Base-by-base conservation (phyloP, 805 yeast genomes). In the Candida parachauliodes region DNA sequence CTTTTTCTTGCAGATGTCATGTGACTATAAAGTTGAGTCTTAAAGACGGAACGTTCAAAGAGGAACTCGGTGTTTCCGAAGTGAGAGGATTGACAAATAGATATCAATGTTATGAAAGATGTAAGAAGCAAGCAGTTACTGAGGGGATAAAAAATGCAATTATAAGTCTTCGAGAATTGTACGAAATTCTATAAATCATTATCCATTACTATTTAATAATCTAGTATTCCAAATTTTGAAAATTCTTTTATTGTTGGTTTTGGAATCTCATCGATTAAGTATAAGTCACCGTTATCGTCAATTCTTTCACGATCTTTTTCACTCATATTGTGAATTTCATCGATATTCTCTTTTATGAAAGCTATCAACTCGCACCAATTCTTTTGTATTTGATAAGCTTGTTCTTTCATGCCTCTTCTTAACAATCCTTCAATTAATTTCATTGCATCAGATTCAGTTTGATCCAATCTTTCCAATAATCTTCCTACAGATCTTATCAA, bases 301-400 rank as follows among this genome's bases (percentile, higher is more conserved):
- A 84, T 63, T 60, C 98, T 77, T 61, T 88, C 94, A 48, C 96
- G 74, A 51, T 89, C 96, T 48, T 77, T 77, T 50, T 88, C 96
- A 46, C 85, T 81, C 58, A 88, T 79, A 32, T 74, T 67, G 63
- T 84, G 91, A 17, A 93, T 85, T 59, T 89, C 97, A 12, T 57
- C 74, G 19, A 84, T 65, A 47, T 83, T 71, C n/a, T 70, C 79
- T 37, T 68, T 70, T 40, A 91, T 60, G 29, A 79, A 65, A 1
- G 54, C 68, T 2, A 79, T 42, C 25, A 89, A 67, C 18, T 77
- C 84, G 12, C 65, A 62, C 68, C 81, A 83, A 22, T 68, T 74
- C 50, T 73, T 75, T 57, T 88, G 96, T 23, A 91, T 70, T 55
- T 84, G 84, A 42, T 79, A 73, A 0, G 97, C 97, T 57, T 88